Evolutionary conservation across 2,329 filamentous ascomycete species (phyloP).

Genomic region (Talaromyces sp.): DNA sequence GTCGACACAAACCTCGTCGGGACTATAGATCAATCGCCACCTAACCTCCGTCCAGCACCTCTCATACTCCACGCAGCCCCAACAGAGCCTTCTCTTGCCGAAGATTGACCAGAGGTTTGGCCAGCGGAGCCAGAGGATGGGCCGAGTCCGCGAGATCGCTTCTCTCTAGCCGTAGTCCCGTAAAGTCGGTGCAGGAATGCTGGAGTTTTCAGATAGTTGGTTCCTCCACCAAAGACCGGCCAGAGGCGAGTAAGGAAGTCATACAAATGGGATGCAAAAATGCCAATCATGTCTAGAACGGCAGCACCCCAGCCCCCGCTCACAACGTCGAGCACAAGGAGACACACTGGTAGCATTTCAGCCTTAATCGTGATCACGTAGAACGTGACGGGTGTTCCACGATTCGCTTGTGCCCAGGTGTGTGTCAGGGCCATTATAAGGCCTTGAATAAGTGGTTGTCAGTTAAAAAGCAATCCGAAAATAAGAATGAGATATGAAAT

Average conservation of each 20-base stretch:
- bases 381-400: conserved; percentile 68
- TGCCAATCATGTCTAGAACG: conserved; percentile 65
- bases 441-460: conserved; percentile 35
- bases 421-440: conserved; percentile 77
- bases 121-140: background rate
- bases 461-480: background rate
- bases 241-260: conserved; percentile 86
- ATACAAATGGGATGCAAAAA: conserved; percentile 81
- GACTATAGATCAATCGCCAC: conserved; percentile 4
- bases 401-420: conserved; percentile 79
- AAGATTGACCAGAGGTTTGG: conserved; percentile 2
- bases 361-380: conserved; percentile 80
- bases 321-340: conserved; percentile 70
- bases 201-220: conserved; percentile 71
- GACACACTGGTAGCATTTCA: conserved; percentile 72
- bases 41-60: conserved; percentile 12
- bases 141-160: conserved; percentile 1
- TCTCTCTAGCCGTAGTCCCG: conserved; percentile 23
- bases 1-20: background rate
- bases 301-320: conserved; percentile 55
- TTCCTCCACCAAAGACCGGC: conserved; percentile 80
- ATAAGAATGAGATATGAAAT: background rate
- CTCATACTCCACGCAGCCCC: conserved; percentile 11
- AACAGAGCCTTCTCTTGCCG: conserved; percentile 1
- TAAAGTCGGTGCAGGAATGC: conserved; percentile 65